These are phyloP conservation scores for Verbascum thapsus DNA, from an alignment of 257 asterid genomes.

Conservation along the genomic window DNA sequence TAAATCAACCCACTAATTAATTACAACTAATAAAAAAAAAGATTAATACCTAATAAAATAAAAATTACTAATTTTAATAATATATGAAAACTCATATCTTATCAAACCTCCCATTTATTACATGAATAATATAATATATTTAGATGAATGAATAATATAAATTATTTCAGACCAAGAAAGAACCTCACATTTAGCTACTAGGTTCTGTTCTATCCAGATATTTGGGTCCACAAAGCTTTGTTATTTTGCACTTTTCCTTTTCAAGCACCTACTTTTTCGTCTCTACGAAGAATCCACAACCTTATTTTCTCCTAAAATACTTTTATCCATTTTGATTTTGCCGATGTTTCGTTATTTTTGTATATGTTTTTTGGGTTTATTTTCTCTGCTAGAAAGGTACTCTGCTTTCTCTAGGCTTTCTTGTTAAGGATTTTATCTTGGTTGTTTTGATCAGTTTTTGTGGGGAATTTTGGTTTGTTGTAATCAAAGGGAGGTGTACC, in stretches of 20 bases:
- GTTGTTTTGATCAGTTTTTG: conserved; percentile 28
- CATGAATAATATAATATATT: too few species aligned
- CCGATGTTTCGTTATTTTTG: neutral
- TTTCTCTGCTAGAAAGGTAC: neutral
- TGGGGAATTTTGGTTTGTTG: conserved; percentile 7
- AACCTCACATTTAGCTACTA: too few species aligned
- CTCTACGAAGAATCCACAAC: conserved; percentile 11
- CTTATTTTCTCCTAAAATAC: neutral
- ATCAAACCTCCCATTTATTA: too few species aligned
- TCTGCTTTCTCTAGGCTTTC: conserved; percentile 4
- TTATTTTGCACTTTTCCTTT: conserved; percentile 38
- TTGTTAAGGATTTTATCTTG: neutral
- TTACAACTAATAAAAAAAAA: too few species aligned
- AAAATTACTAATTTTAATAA: too few species aligned
- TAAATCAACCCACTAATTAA: too few species aligned
- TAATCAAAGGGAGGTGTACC: neutral
- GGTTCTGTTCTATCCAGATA: conserved; percentile 50
- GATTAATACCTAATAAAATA: too few species aligned
- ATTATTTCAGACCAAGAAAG: too few species aligned
- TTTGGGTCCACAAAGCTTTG: conserved; percentile 53
- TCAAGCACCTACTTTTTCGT: conserved; percentile 11
- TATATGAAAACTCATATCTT: too few species aligned
- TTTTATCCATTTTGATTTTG: conserved; percentile 29
- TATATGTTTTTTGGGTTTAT: too few species aligned
- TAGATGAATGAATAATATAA: too few species aligned